Evolutionary conservation across 495 filamentous ascomycete species (phyloP), one percentile per base, ranked within the genome.

Genomic region (Talaromyces ruber): DNA sequence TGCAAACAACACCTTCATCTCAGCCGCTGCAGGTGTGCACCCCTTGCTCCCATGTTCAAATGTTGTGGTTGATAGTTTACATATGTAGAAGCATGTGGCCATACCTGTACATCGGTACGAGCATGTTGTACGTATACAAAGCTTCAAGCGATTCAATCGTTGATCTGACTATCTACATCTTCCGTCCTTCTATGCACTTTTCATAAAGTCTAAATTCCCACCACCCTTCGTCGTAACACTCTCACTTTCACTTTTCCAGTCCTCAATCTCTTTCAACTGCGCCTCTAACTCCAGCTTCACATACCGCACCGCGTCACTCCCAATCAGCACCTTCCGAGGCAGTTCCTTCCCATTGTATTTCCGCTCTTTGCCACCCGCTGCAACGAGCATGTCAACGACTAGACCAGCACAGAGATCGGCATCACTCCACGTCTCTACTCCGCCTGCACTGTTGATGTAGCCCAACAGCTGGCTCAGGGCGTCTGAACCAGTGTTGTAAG

Each of bases 361-460:
- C 34, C 47, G 47, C 22, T 51, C 47, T 24, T 51, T 22, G 18
- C 47, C 47, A 24, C 47, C 47, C 6, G 50, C 11, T 14, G 21
- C 52, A 34, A 63, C 37, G n/a, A 73, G 59, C 26, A 26, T 32
- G 18, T 71, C 60, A 51, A 70, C 65, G 16, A 70, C 61, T 34
- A 68, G 47, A 24, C 37, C 55, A 18, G 66, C 67, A 60, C 69
- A 72, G 4, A 57, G 53, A 34, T 69, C 64, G 9, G 69, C 69
- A 34, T 70, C 65, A 30, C 64, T 64, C 65, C 67, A 73, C 1
- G 64, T 64, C 5, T 58, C 58, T 25, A 64, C 62, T 21, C 61
- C 53, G 1, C 54, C 52, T 4, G 64, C 61, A 11, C 64, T 63
- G 6, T 63, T 51, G 30, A 68, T 45, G 58, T 71, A 68, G 1